Percentiles rank a stretch among this genome's conserved stretches.
Evolutionary conservation across 495 filamentous ascomycete species (phyloP).

Genomic region (Neurospora sp.): DNA sequence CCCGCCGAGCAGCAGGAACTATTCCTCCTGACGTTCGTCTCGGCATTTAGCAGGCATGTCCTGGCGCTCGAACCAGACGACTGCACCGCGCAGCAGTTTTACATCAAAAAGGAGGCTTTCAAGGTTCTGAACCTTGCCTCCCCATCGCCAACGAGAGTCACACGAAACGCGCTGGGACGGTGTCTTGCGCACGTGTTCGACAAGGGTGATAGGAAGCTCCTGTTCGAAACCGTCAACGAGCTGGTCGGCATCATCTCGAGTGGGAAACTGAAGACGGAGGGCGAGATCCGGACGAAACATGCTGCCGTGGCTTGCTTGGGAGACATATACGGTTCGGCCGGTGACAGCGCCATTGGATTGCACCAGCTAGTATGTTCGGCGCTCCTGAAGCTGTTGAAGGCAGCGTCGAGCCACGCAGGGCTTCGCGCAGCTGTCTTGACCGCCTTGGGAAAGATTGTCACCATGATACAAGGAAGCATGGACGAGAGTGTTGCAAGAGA

Average conservation of each 20-base stretch:
- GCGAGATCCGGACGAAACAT: slow-evolving; percentile 54
- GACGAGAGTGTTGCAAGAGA: slow-evolving; percentile 83
- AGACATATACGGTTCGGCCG: slow-evolving; percentile 77
- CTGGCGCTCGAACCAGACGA: slow-evolving; percentile 61
- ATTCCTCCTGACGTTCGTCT: slow-evolving; percentile 81
- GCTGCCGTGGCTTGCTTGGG: slow-evolving; percentile 84
- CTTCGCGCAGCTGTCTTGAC: slow-evolving; percentile 74
- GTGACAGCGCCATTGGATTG: slow-evolving; percentile 84
- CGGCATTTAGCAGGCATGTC: slow-evolving; percentile 72
- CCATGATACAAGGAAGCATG: slow-evolving; percentile 60
- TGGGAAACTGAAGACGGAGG: slow-evolving; percentile 73
- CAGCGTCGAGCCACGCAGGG: slow-evolving; percentile 68
- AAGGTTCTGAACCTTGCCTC: slow-evolving; percentile 80
- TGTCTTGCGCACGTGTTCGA: slow-evolving; percentile 75
- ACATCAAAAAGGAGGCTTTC: slow-evolving; percentile 81
- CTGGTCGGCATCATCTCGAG: slow-evolving; percentile 63
- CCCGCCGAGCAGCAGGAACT: slow-evolving; percentile 94
- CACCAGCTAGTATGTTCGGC: slow-evolving; percentile 62
- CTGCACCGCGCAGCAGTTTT: slow-evolving; percentile 76
- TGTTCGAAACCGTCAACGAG: slow-evolving; percentile 92
- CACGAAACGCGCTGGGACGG: slow-evolving; percentile 77
- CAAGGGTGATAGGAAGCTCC: slow-evolving; percentile 80
- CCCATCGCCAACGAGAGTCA: slow-evolving; percentile 76
- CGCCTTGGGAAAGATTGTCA: slow-evolving; percentile 64
- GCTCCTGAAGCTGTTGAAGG: slow-evolving; percentile 70